Conservation (phyloP, 1,139 yeast genomes). For the Candida sanyaensis region DNA sequence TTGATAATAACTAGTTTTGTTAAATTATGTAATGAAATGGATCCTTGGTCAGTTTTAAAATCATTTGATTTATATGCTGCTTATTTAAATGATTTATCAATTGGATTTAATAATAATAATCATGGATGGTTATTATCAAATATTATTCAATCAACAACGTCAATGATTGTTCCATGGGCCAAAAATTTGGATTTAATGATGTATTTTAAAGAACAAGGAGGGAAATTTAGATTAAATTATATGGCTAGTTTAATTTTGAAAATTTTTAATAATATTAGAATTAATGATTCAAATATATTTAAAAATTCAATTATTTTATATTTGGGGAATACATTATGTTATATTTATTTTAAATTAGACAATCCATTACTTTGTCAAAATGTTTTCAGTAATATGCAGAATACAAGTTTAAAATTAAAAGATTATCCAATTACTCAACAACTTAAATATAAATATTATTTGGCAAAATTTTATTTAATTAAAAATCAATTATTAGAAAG, state of each 20-base stretch:
- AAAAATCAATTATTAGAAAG: conserved; percentile 60
- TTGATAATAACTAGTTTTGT: conserved; percentile 54
- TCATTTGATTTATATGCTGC: conserved; percentile 62
- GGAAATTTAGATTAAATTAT: conserved; percentile 51
- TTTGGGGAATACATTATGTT: conserved; percentile 60
- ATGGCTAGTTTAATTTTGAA: conserved; percentile 60
- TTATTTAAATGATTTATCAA: conserved; percentile 54
- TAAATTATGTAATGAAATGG: conserved; percentile 51
- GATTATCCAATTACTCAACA: conserved; percentile 53
- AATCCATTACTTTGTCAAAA: conserved; percentile 73
- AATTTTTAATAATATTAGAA: conserved; percentile 62
- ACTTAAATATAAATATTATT: conserved; percentile 65
- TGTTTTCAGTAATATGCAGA: conserved; percentile 73
- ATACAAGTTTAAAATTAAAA: conserved; percentile 50
- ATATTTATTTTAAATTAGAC: conserved; percentile 59
- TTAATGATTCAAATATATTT: conserved; percentile 43
- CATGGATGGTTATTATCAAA: conserved; percentile 52
- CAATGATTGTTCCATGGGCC: conserved; percentile 50
- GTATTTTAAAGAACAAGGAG: conserved; percentile 40
- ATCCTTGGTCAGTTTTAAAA: conserved; percentile 57
- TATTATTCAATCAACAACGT: conserved; percentile 43
- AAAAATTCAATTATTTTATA: conserved; percentile 57
- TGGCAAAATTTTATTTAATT: conserved; percentile 65
- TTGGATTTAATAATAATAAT: conserved; percentile 57
- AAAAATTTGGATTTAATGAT: conserved; percentile 49